Percentiles rank a stretch among this genome's conserved stretches.
These are phyloP conservation scores for Cladosporium sp. DNA, from an alignment of 2,329 filamentous ascomycete genomes.

Conservation along the genomic window DNA sequence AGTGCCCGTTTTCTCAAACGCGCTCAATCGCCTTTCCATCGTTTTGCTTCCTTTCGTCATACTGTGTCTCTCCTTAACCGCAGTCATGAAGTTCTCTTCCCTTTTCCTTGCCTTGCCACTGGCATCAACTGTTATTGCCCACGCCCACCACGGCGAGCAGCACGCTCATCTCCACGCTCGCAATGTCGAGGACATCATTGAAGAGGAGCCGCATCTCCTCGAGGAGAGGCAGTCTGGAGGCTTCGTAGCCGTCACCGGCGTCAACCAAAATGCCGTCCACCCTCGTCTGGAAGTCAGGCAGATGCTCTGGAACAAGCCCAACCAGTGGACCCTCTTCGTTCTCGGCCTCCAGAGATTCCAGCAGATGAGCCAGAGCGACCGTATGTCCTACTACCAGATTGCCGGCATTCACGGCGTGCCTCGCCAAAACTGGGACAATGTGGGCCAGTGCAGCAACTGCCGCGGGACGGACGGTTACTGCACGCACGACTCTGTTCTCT, in stretches of 20 bases:
- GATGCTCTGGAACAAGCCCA: slow-evolving; percentile 20
- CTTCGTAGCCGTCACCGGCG: slow-evolving; percentile 17
- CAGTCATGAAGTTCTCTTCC: slow-evolving; percentile 17
- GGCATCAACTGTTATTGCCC: slow-evolving; percentile 10
- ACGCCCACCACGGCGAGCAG: slow-evolving; percentile 3
- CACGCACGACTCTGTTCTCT: slow-evolving; percentile 31
- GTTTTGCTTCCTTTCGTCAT: slow-evolving; percentile 1
- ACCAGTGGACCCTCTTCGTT: slow-evolving; percentile 23
- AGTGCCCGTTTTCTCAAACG: slow-evolving; percentile 10
- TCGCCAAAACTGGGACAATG: slow-evolving; percentile 26
- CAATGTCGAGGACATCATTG: background rate
- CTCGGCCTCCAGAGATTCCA: slow-evolving; percentile 24
- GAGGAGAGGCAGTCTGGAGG: slow-evolving; percentile 13
- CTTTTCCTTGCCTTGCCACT: slow-evolving; percentile 13
- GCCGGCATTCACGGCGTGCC: slow-evolving; percentile 30
- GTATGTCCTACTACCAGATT: slow-evolving; percentile 24
- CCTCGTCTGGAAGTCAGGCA: slow-evolving; percentile 24
- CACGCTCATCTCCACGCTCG: slow-evolving; percentile 4
- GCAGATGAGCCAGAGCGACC: slow-evolving; percentile 14
- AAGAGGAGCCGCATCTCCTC: background rate
- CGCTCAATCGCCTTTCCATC: slow-evolving; percentile 1
- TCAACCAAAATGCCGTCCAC: slow-evolving; percentile 15
- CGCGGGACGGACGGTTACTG: slow-evolving; percentile 30
- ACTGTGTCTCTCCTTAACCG: slow-evolving; percentile 11
- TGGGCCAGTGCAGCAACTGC: slow-evolving; percentile 24